Evolutionary conservation across 1,139 yeast genomes (phyloP).

Genomic region (Yamadazyma friedrichii): DNA sequence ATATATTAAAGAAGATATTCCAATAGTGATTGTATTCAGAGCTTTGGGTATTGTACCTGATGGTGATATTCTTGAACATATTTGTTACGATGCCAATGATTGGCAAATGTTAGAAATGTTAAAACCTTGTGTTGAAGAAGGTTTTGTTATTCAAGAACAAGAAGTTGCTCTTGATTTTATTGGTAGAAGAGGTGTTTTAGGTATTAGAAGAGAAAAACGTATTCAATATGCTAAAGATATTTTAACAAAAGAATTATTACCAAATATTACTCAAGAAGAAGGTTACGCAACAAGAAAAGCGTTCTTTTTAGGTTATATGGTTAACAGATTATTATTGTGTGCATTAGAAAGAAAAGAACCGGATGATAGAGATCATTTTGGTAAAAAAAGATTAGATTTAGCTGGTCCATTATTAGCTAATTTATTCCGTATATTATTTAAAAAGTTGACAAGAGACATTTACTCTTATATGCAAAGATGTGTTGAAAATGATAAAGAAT

Average conservation of each 20-base stretch:
- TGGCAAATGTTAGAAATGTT: conserved; percentile 99
- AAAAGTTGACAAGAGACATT: conserved; percentile 90
- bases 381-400: conserved; percentile 94
- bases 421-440: conserved; percentile 89
- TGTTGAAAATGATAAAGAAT: conserved; percentile 95
- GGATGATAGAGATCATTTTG: conserved; percentile 99
- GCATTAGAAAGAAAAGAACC: conserved; percentile 97
- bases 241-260: conserved; percentile 90
- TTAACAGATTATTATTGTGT: conserved; percentile 87
- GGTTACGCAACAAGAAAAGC: conserved; percentile 98
- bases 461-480: conserved; percentile 98
- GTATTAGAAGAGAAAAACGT: conserved; percentile 97
- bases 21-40: conserved; percentile 93
- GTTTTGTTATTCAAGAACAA: conserved; percentile 95
- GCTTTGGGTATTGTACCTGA: conserved; percentile 98
- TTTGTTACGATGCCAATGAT: conserved; percentile 95
- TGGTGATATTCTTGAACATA: conserved; percentile 97
- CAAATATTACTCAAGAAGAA: conserved; percentile 95
- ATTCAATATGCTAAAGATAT: conserved; percentile 96
- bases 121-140: conserved; percentile 99
- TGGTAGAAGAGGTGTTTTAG: conserved; percentile 96
- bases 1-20: conserved; percentile 93
- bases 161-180: conserved; percentile 97
- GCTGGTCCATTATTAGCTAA: conserved; percentile 98
- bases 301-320: conserved; percentile 96